Evolutionary conservation across 768 basidiomycete genomes (phyloP).

Genomic region (Neoboletus magnificus): DNA sequence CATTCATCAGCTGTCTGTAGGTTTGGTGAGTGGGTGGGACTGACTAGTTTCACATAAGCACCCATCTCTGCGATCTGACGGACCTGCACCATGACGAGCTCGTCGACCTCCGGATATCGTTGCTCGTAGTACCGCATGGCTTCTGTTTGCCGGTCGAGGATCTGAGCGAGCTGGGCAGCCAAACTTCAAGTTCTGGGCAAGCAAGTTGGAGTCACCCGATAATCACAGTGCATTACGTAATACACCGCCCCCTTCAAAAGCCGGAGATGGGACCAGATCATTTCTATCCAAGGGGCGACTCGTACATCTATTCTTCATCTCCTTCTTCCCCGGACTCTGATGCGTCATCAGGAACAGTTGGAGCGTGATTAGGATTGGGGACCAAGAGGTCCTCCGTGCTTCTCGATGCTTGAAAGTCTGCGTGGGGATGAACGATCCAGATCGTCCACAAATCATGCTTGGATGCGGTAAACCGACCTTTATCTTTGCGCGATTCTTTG

Average conservation of each 20-base stretch:
- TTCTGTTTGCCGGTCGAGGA: not conserved
- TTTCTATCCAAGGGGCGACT: not conserved
- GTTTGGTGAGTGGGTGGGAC: conserved; percentile 26
- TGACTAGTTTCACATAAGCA: conserved; percentile 94
- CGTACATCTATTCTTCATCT: conserved; percentile 8
- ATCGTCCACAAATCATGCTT: not conserved
- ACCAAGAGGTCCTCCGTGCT: conserved; percentile 61
- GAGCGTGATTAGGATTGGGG: conserved; percentile 63
- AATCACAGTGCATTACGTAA: conserved; percentile 9
- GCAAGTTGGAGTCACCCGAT: not conserved
- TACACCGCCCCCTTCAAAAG: not conserved
- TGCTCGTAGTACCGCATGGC: conserved; percentile 90
- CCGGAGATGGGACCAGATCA: too few relatives aligned
- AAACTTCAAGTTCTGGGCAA: not conserved
- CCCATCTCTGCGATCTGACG: conserved; percentile 99
- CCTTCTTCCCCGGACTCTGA: conserved; percentile 13
- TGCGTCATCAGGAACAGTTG: conserved; percentile 16
- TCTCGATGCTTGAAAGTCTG: conserved; percentile 21
- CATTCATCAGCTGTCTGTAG: not conserved
- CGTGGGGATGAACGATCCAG: not conserved
- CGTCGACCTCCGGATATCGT: conserved; percentile 93
- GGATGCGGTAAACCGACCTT: conserved; percentile 40
- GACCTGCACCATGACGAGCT: conserved; percentile 99
- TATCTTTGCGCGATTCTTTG: conserved; percentile 49
- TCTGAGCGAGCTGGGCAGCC: not conserved